These are phyloP conservation scores for Aspergillus campestris DNA, from an alignment of 495 filamentous ascomycete genomes.

Conservation along the genomic window DNA sequence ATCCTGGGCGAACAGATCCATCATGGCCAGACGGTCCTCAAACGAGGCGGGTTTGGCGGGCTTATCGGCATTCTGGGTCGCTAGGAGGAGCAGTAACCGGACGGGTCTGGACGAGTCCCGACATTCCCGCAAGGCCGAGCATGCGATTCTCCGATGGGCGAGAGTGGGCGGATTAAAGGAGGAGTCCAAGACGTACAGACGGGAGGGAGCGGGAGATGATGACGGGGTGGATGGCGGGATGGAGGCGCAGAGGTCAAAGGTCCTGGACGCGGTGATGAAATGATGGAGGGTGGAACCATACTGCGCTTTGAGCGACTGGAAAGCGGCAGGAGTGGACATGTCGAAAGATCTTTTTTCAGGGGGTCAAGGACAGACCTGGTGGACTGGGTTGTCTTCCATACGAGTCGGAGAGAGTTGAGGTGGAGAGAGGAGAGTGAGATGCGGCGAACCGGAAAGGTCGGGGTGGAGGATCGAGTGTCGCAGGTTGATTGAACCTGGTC, in stretches of 20 bases:
- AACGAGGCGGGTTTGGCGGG: conserved; percentile 74
- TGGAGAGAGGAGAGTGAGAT: not conserved
- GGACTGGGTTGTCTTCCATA: too few species aligned
- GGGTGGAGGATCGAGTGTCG: too few species aligned
- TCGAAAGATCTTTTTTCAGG: not conserved
- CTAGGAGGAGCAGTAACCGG: conserved; percentile 71
- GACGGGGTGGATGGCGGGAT: conserved; percentile 24
- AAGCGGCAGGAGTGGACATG: conserved; percentile 19
- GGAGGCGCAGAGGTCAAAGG: conserved; percentile 53
- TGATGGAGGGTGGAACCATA: conserved; percentile 43
- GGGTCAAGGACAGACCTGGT: not conserved
- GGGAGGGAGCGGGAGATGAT: conserved; percentile 9
- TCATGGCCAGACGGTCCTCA: conserved; percentile 75
- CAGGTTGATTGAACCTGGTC: too few species aligned
- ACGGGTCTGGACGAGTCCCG: conserved; percentile 19
- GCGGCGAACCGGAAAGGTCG: not conserved
- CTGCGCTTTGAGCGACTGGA: conserved; percentile 22
- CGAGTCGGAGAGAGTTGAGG: too few species aligned
- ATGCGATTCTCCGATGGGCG: conserved; percentile 71
- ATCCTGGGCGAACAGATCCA: conserved; percentile 70
- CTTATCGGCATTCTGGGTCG: conserved; percentile 92
- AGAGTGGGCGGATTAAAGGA: conserved; percentile 91
- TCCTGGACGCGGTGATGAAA: conserved; percentile 47
- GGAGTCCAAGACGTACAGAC: conserved; percentile 80
- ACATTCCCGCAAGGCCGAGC: conserved; percentile 48